Base-by-base conservation (phyloP, 768 basidiomycete species). In the Melanogaster broomeanus region DNA sequence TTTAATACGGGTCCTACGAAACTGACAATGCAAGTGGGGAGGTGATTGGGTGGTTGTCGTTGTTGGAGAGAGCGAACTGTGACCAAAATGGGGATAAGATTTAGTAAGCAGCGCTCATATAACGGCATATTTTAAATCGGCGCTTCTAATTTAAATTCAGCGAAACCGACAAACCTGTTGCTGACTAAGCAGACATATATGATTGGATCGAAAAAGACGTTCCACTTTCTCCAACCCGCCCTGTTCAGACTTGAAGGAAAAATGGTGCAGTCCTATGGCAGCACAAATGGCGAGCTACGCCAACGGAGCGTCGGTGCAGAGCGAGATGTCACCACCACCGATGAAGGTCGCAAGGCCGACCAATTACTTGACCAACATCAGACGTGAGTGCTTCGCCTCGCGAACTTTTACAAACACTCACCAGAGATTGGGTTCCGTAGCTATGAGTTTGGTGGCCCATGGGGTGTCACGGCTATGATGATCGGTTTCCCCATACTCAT, bases 361-460 rank as follows among this genome's bases (percentile, higher is more conserved):
- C 78, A 81, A 48, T 74, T 83, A 38, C 75, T 95, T 44, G 89
- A 92, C 68, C 74, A 80, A 52, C 90, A 91, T 64, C 76, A 78
- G 46, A 69, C 70, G 83, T 87, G 61, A 46, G 79, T 68, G 28
- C 45, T 33, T 5, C 27, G 15, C 31, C 16, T 11, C 24, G 8
- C 3, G 9, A 13, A 25, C 10, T n/a, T 42, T 21, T 53, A 49
- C 40, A 34, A 15, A 2, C 27, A 19, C 50, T 59, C 8, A 56
- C 37, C 50, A n/a, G 45, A n/a, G 31, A 19, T 41, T 50, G 22
- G 28, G 4, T 19, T 37, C 21, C 55, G 15, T 57, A 95, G 93
- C 33, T 96, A 90, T 74, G 95, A 99, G 70, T 99, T 99, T 63
- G 96, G 97, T 57, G 96, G 96, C 3, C 94, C 96, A 37, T 79